These are phyloP conservation scores for Thermomucor indicae-seudaticae DNA, from an alignment of 371 early-diverging fungal species.

Conservation along the genomic window DNA sequence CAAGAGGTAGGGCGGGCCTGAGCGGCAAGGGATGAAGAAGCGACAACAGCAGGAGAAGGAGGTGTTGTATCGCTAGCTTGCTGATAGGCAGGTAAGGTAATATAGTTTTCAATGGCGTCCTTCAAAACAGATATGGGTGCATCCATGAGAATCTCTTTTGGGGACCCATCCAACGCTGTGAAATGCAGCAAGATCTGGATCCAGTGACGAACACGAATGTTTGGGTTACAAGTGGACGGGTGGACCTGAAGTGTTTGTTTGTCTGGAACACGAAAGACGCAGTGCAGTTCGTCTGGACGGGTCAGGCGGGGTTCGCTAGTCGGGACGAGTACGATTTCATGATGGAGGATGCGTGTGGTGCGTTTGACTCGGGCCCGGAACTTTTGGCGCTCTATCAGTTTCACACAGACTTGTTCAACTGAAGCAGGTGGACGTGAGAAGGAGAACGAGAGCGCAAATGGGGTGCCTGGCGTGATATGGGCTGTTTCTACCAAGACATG, in stretches of 20 bases:
- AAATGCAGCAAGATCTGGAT: slow-evolving; percentile 25
- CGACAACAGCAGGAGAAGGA: neutral
- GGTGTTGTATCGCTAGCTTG: neutral
- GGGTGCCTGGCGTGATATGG: slow-evolving; percentile 25
- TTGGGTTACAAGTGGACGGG: slow-evolving; percentile 28
- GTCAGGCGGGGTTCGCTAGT: neutral
- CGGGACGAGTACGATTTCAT: slow-evolving; percentile 27
- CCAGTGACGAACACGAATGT: slow-evolving; percentile 41
- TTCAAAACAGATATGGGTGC: slow-evolving; percentile 22
- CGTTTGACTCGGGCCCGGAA: slow-evolving; percentile 32
- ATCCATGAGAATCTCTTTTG: slow-evolving; percentile 28
- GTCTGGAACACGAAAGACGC: slow-evolving; percentile 26
- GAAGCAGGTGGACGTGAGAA: slow-evolving; percentile 8
- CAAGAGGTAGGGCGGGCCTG: slow-evolving; percentile 4
- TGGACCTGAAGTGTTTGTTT: slow-evolving; percentile 27
- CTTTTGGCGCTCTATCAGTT: slow-evolving; percentile 35
- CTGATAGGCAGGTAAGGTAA: slow-evolving; percentile 24
- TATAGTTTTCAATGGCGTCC: slow-evolving; percentile 20
- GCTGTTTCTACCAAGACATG: slow-evolving; percentile 24
- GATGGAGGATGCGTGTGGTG: slow-evolving; percentile 31
- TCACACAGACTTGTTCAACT: slow-evolving; percentile 25
- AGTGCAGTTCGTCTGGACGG: slow-evolving; percentile 11
- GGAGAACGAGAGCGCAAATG: slow-evolving; percentile 20
- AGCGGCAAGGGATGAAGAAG: neutral
- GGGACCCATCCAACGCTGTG: slow-evolving; percentile 12